Evolutionary conservation across 148 eudicot genomes (phyloP).

Genomic region (Vaccinium corymbosum): DNA sequence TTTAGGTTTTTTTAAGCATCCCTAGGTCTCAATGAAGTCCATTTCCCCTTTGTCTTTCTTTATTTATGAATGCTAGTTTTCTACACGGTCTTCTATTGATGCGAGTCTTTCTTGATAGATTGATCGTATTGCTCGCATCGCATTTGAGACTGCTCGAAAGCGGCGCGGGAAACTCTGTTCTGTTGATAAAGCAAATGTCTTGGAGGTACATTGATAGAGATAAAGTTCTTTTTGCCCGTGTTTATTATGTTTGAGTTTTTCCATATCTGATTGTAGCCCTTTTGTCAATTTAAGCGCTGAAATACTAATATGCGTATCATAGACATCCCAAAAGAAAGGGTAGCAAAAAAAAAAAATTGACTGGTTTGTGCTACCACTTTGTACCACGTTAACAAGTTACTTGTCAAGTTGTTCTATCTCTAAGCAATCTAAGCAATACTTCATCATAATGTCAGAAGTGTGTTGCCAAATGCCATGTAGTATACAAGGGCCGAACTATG

Average conservation of each 20-base stretch:
- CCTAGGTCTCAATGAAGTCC: neutral
- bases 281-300: neutral
- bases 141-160: conserved; percentile 91
- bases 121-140: conserved; percentile 95
- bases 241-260: neutral
- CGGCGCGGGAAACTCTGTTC: conserved; percentile 91
- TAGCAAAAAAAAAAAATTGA: neutral
- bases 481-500: neutral
- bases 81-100: neutral
- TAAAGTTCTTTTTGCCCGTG: neutral
- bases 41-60: neutral
- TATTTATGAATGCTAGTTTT: neutral
- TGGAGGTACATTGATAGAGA: conserved; percentile 54
- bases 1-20: neutral
- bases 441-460: neutral
- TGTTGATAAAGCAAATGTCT: conserved; percentile 97
- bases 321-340: neutral
- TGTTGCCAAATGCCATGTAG: neutral
- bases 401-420: neutral
- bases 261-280: neutral
- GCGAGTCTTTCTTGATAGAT: conserved; percentile 37
- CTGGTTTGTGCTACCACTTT: neutral
- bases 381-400: neutral
- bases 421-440: neutral
- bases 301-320: neutral